A percentile compares a stretch with the other conserved stretches of the same genome.
Conservation (phyloP, 2,329 filamentous ascomycete genomes). For the Leptographium procerum region DNA sequence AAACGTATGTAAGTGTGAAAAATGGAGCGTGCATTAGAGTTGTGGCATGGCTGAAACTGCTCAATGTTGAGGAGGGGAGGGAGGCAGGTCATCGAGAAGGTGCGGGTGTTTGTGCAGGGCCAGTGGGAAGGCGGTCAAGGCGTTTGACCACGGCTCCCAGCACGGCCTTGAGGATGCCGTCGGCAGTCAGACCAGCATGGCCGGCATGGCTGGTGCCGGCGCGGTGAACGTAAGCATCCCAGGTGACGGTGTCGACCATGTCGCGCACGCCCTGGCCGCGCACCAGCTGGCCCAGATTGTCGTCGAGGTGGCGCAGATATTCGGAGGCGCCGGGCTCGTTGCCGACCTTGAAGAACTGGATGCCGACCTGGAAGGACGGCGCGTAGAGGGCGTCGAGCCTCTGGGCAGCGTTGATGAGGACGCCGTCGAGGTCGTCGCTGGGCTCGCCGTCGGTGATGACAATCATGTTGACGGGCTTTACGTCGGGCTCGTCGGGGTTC, state of each 20-base stretch:
- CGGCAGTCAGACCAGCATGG: conserved; percentile 42
- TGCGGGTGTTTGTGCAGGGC: not conserved
- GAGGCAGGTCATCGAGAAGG: not conserved
- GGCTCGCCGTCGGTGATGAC: conserved; percentile 84
- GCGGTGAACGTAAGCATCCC: conserved; percentile 32
- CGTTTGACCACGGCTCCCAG: conserved; percentile 58
- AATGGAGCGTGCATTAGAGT: not conserved
- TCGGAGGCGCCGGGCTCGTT: conserved; percentile 52
- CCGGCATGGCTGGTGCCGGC: conserved; percentile 24
- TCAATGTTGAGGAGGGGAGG: not conserved
- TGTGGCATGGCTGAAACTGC: no score
- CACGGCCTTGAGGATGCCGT: conserved; percentile 70
- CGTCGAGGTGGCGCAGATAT: conserved; percentile 63
- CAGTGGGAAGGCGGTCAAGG: conserved; percentile 8
- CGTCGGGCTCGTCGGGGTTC: conserved; percentile 23
- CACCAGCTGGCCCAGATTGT: conserved; percentile 46
- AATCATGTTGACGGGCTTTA: conserved; percentile 82
- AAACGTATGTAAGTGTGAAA: not conserved
- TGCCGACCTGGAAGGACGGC: conserved; percentile 70
- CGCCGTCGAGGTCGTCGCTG: conserved; percentile 63
- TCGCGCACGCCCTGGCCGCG: conserved; percentile 47
- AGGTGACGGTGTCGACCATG: conserved; percentile 86
- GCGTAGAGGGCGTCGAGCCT: conserved; percentile 61
- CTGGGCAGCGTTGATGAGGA: conserved; percentile 55
- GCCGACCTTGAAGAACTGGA: conserved; percentile 96